These are phyloP conservation scores for Polyporus arcularius DNA, from an alignment of 768 basidiomycete species.

Conservation along the genomic window DNA sequence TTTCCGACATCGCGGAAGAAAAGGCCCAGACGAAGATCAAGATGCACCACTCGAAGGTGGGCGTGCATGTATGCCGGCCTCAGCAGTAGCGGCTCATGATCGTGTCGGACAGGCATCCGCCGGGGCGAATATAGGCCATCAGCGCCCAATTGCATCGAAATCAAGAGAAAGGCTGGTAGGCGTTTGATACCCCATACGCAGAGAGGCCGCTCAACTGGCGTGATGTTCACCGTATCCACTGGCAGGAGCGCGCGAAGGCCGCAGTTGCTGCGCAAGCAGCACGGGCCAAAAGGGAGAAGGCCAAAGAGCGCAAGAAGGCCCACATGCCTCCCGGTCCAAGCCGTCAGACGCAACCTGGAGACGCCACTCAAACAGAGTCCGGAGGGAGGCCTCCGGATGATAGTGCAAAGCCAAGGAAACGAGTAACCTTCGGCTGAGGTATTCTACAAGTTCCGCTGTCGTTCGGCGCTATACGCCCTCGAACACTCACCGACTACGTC, in stretches of 20 bases:
- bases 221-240: neutral
- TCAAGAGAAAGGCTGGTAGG: slow-evolving; percentile 25
- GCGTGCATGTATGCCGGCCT: slow-evolving; percentile 7
- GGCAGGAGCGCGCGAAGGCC: slow-evolving; percentile 26
- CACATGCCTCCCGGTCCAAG: neutral
- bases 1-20: slow-evolving; percentile 21
- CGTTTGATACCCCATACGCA: neutral
- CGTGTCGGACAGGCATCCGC: neutral
- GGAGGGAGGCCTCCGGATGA: neutral
- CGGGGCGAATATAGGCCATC: neutral
- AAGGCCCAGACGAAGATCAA: slow-evolving; percentile 19
- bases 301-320: slow-evolving; percentile 19
- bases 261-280: slow-evolving; percentile 20
- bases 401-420: slow-evolving; percentile 6
- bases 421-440: slow-evolving; percentile 19
- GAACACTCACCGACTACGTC: too few species aligned
- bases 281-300: slow-evolving; percentile 24
- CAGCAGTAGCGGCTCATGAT: slow-evolving; percentile 4
- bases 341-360: neutral
- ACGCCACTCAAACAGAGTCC: neutral
- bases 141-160: neutral
- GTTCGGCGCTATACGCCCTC: neutral
- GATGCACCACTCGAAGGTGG: slow-evolving; percentile 16
- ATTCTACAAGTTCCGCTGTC: neutral
- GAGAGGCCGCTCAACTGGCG: neutral